These are phyloP conservation scores for Gastrolobium villosum DNA, from an alignment of 306 rosid species.

Conservation along the genomic window DNA sequence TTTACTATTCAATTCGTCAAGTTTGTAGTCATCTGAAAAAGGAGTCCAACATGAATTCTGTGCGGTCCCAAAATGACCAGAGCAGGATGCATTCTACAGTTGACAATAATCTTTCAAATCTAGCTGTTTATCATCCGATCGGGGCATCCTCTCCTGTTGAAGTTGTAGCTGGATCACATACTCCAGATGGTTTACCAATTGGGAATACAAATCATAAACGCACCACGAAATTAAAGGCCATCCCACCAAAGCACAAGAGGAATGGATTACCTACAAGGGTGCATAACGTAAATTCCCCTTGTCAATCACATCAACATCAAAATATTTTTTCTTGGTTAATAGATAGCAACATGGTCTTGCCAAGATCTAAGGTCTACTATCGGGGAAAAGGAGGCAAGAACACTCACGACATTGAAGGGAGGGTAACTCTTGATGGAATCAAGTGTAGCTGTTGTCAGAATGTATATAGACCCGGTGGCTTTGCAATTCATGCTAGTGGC, in stretches of 20 bases:
- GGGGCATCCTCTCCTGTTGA: constrained; percentile 27
- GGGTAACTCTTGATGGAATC: constrained; percentile 74
- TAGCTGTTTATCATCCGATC: too few relatives aligned
- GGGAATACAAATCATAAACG: constrained; percentile 31
- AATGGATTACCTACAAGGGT: constrained; percentile 57
- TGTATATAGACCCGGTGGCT: constrained; percentile 62
- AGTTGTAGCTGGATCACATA: constrained; percentile 30
- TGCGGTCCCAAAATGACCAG: constrained; percentile 44
- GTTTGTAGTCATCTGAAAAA: constrained; percentile 49
- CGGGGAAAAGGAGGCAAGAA: constrained; percentile 37
- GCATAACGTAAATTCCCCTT: constrained; percentile 60
- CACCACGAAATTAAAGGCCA: constrained; percentile 43
- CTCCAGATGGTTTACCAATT: constrained; percentile 31
- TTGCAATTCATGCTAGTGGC: constrained; percentile 70
- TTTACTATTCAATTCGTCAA: constrained; percentile 58
- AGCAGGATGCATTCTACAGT: constrained; percentile 37
- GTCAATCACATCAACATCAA: constrained; percentile 57
- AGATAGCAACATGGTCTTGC: constrained; percentile 60
- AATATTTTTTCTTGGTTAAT: constrained; percentile 85
- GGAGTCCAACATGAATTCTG: constrained; percentile 27
- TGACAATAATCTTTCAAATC: too few relatives aligned
- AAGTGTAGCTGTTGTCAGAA: constrained; percentile 78
- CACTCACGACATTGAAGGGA: constrained; percentile 56
- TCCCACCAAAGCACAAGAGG: constrained; percentile 42
- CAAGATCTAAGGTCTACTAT: constrained; percentile 70